Conservation (phyloP, 2,329 filamentous ascomycete species). For the Trichophyton benhamiae region DNA sequence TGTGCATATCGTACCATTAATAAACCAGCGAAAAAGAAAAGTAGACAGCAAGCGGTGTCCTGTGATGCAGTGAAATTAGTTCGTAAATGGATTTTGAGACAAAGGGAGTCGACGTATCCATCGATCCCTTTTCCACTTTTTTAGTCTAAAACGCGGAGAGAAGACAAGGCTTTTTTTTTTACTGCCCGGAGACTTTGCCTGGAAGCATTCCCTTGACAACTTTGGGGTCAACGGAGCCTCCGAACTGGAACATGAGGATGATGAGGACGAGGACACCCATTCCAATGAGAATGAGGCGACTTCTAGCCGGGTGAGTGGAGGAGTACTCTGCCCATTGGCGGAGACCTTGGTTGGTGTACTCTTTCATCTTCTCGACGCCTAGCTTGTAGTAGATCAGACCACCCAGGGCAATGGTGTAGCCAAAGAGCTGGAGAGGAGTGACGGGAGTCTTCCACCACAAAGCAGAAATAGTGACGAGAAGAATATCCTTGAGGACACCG, state of each 20-base stretch:
- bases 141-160: background rate
- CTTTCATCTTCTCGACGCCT: constrained; percentile 66
- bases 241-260: constrained; percentile 10
- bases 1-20: constrained; percentile 1
- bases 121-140: background rate
- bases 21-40: background rate
- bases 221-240: constrained; percentile 8
- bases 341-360: constrained; percentile 57
- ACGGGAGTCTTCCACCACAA: constrained; percentile 66
- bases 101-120: background rate
- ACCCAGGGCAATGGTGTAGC: constrained; percentile 59
- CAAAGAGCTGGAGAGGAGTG: constrained; percentile 57
- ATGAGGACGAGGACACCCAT: constrained; percentile 7
- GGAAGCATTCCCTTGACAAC: constrained; percentile 12
- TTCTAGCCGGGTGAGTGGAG: constrained; percentile 58
- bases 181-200: background rate
- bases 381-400: constrained; percentile 59
- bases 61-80: background rate
- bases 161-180: background rate
- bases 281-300: constrained; percentile 56
- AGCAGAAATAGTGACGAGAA: constrained; percentile 65
- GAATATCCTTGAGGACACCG: constrained; percentile 77
- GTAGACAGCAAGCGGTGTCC: background rate
- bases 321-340: constrained; percentile 83
- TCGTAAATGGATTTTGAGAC: background rate